Evolutionary conservation across 2,329 filamentous ascomycete species (phyloP), one percentile per base, ranked within the genome.

Genomic region (Xylariaceae sp.): DNA sequence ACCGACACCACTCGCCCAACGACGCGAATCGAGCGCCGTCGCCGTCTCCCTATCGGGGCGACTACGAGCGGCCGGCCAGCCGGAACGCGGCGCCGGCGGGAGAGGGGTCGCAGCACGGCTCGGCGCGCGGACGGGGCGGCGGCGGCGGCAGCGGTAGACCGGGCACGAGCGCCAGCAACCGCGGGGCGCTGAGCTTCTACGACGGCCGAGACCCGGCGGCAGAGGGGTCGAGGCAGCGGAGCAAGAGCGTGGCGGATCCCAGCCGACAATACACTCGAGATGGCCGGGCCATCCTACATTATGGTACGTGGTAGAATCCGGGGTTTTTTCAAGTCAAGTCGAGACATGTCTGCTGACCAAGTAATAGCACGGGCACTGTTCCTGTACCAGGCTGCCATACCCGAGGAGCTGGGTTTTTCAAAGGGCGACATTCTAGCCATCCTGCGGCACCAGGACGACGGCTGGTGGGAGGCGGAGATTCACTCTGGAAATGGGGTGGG

Each of bases 401-500:
- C 90, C 0, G 92, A 96, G 56, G 93, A 98, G 61, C 67, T 98
- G 14, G 83, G 83, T 11, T 98, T 98, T 59, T 70, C 72, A 29
- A 98, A 98, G 65, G 89, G 89, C 30, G 93, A 98, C 54, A 78
- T 90, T 38, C 69, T 98, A 11, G 87, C 90, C 2, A 80, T 98
- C 11, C 67, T 95, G 29, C 75, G 89, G 39, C 77, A 94, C 51
- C 92, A 98, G 61, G 92, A 98, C 56, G 92, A 98, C 55, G 92
- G 92, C 14, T 98, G 92, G 92, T 98, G 93, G 92, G 92, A 98
- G 64, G 93, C 93, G 10, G 90, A 95, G 59, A 77, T 95, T 25
- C 84, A 89, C 29, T 80, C 80, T 16, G 70, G 72, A 43, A 73
- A 69, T 37, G 59, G 56, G n/a, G 49, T 35, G 42, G 76, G 71